Evolutionary conservation across 768 basidiomycete genomes (phyloP).

Genomic region (Termitomyces sp.): DNA sequence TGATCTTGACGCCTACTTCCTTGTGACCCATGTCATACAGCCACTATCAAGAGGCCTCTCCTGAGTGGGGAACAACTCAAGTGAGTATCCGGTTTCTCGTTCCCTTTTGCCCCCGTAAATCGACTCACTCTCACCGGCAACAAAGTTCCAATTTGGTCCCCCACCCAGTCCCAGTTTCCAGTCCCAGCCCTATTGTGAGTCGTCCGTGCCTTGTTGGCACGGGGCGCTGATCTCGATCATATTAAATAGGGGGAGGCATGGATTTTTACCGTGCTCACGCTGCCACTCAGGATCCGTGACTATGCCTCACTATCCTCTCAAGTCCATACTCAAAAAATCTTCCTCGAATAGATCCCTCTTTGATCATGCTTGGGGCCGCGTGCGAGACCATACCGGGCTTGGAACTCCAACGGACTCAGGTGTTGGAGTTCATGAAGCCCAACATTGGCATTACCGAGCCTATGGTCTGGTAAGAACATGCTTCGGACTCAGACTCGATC

Average conservation of each 20-base stretch:
- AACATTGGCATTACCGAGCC: conserved; percentile 58
- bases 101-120: conserved; percentile 1
- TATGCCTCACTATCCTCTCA: conserved; percentile 4
- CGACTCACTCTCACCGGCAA: conserved; percentile 4
- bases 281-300: conserved; percentile 47
- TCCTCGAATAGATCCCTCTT: conserved; percentile 50
- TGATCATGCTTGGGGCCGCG: conserved; percentile 46
- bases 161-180: conserved; percentile 36
- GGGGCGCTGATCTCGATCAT: conserved; percentile 11
- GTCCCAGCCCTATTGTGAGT: conserved; percentile 51
- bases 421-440: conserved; percentile 55
- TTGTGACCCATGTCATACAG: conserved; percentile 33
- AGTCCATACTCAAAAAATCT: conserved; percentile 14
- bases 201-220: conserved; percentile 12
- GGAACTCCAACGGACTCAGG: conserved; percentile 30
- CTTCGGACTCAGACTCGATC: neutral
- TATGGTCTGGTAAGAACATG: conserved; percentile 47
- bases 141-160: conserved; percentile 36
- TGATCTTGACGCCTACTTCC: conserved; percentile 6
- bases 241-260: conserved; percentile 48
- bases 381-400: conserved; percentile 34
- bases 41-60: conserved; percentile 37
- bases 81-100: conserved; percentile 12
- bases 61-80: conserved; percentile 48
- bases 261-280: conserved; percentile 66